These are phyloP conservation scores for Sclerotinia nivalis DNA, from an alignment of 2,329 filamentous ascomycete genomes.

Conservation along the genomic window DNA sequence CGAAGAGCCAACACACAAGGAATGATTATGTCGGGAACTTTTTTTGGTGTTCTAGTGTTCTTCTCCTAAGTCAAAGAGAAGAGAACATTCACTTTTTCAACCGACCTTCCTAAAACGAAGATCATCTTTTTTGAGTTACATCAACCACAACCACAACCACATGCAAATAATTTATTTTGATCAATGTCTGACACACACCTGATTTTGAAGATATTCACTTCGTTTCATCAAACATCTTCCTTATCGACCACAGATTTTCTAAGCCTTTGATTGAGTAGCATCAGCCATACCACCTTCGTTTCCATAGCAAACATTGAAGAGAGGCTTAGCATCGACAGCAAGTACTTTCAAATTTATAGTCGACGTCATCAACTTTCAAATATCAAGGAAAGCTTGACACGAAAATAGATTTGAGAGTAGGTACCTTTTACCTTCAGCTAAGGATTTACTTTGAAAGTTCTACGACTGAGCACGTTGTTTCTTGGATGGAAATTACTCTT, in stretches of 20 bases:
- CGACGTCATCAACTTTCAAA: background rate
- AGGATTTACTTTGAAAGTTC: background rate
- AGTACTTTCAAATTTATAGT: background rate
- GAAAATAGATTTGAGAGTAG: background rate
- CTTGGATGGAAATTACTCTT: background rate
- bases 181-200: slow-evolving; percentile 5
- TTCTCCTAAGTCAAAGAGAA: slow-evolving; percentile 1
- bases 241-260: background rate
- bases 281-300: background rate
- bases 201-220: background rate
- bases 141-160: slow-evolving; percentile 6
- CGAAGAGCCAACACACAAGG: slow-evolving; percentile 24
- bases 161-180: slow-evolving; percentile 11
- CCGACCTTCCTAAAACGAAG: background rate
- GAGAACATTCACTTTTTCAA: slow-evolving; percentile 10
- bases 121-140: slow-evolving; percentile 1
- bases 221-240: background rate
- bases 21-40: slow-evolving; percentile 3
- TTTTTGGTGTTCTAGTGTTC: background rate
- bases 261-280: background rate
- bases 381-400: background rate
- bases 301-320: background rate
- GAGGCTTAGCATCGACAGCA: background rate
- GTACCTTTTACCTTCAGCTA: background rate
- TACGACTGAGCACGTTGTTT: background rate